Evolutionary conservation across 2,329 filamentous ascomycete genomes (phyloP), one percentile per base, ranked within the genome.

Genomic region (Fusarium torreyae): DNA sequence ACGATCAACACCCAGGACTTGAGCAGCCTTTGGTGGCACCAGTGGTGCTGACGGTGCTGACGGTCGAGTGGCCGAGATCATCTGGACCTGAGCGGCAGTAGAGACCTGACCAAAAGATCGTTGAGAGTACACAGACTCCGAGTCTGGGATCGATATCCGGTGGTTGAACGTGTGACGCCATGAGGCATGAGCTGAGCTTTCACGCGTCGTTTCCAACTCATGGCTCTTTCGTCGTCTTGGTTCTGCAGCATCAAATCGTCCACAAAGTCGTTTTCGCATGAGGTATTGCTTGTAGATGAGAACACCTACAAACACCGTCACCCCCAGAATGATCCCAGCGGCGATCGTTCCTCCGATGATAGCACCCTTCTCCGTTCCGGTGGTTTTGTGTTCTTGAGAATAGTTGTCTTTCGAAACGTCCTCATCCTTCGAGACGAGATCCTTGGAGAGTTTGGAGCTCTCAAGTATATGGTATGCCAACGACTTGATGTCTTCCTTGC

Each of bases 301-400:
- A 15, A 66, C 60, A 22, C 53, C 52, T n/a, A 75, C 28, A 43
- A 74, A 73, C 15, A 74, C 26, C 11, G 51, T 51, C 9, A 66
- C 36, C 8, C 59, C 57, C 10, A 75, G 50, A 13, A 73, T 26
- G 17, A 74, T 55, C 8, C 66, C 70, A 14, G 48, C 57, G 15
- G 58, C 64, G 24, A 75, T 33, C 3, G 64, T 68, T 3, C 71
- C 71, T 6, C 71, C 71, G 15, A 73, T 51, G 15, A 75, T 59
- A 34, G 63, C 66, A 22, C 60, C 66, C 26, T 54, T 68, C 10
- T 60, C 22, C n/a, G 57, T 24, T 9, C 50, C 44, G 14, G 38
- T 57, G 20, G 15, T 42, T 10, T 38, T n/a, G 11, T 44, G n/a
- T 5, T 53, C 40, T 6, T 62, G 43, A 11, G 42, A 34, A 20